phyloP scores from a whole-genome alignment of 345 rosid species.

The Rhodomyrtus tomentosa region DNA sequence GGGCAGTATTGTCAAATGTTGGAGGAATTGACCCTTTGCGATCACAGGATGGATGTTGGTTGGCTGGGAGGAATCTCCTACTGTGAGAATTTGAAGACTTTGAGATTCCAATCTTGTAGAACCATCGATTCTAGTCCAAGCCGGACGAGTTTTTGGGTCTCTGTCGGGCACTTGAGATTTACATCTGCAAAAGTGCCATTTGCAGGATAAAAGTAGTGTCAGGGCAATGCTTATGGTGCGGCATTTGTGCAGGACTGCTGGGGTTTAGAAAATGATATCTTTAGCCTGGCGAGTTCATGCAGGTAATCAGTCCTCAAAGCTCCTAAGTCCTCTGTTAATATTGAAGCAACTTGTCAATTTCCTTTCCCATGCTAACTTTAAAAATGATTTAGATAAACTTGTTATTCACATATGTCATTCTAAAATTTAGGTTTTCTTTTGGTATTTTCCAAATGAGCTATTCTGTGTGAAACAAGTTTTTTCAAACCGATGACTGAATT shows the following conservation, averaged over 20 bases:
- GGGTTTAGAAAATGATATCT: constrained; percentile 75
- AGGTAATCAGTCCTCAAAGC: constrained; percentile 29
- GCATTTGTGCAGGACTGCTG: constrained; percentile 72
- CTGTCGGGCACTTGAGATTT: constrained; percentile 71
- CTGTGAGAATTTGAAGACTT: constrained; percentile 81
- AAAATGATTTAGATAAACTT: not conserved
- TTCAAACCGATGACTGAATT: too few species aligned
- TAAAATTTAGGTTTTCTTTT: not conserved
- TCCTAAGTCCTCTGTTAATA: not conserved
- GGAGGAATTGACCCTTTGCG: constrained; percentile 70
- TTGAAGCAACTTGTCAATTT: not conserved
- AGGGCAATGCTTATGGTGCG: constrained; percentile 68
- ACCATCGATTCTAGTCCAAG: constrained; percentile 60
- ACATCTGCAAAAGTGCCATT: constrained; percentile 69
- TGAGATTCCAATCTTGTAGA: constrained; percentile 66
- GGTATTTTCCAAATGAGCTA: not conserved
- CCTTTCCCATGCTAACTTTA: not conserved
- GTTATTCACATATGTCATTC: not conserved
- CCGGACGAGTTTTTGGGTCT: constrained; percentile 44
- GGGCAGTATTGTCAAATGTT: constrained; percentile 96
- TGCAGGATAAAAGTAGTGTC: constrained; percentile 43
- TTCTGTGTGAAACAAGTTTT: too few species aligned
- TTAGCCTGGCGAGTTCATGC: constrained; percentile 46
- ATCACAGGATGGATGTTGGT: constrained; percentile 90
- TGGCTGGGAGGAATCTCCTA: constrained; percentile 80